phyloP scores from a whole-genome alignment of 306 rosid species.

The Inga laurina region DNA sequence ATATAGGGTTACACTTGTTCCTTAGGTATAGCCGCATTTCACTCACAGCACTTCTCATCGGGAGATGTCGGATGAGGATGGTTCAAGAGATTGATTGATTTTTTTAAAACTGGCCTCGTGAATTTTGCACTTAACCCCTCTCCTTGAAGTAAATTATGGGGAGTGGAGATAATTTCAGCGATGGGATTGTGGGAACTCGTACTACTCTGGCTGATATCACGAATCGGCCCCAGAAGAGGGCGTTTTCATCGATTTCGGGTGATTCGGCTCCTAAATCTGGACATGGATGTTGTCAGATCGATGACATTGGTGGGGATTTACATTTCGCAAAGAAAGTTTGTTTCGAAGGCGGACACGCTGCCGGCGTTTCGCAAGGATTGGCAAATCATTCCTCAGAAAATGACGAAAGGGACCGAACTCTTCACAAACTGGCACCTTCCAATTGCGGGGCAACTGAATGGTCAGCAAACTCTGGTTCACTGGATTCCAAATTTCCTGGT shows the following conservation, averaged over 20 bases:
- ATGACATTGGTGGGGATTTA: conserved; percentile 27
- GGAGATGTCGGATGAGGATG: not conserved
- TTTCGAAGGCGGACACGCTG: conserved; percentile 22
- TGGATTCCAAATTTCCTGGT: conserved; percentile 42
- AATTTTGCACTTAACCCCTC: not conserved
- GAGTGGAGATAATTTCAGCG: conserved; percentile 46
- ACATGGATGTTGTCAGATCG: conserved; percentile 18
- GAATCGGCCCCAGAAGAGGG: conserved; percentile 57
- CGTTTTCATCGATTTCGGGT: conserved; percentile 46
- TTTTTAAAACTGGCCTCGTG: not conserved
- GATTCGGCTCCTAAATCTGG: conserved; percentile 38
- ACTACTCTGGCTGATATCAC: conserved; percentile 58
- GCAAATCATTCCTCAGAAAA: conserved; percentile 31
- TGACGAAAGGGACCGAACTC: conserved; percentile 28
- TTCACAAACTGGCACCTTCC: conserved; percentile 28
- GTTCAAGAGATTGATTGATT: not conserved
- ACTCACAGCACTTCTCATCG: not conserved
- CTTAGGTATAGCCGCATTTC: not conserved
- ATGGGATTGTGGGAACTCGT: conserved; percentile 47
- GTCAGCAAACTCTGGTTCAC: conserved; percentile 36
- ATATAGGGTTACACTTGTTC: not conserved
- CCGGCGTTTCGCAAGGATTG: conserved; percentile 29
- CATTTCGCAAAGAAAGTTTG: conserved; percentile 40
- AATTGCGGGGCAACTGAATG: conserved; percentile 33
- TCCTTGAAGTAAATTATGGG: conserved; percentile 31